Evolutionary conservation across 1,284 basidiomycete genomes (phyloP).

Genomic region (Sanguinoderma infundibulare): DNA sequence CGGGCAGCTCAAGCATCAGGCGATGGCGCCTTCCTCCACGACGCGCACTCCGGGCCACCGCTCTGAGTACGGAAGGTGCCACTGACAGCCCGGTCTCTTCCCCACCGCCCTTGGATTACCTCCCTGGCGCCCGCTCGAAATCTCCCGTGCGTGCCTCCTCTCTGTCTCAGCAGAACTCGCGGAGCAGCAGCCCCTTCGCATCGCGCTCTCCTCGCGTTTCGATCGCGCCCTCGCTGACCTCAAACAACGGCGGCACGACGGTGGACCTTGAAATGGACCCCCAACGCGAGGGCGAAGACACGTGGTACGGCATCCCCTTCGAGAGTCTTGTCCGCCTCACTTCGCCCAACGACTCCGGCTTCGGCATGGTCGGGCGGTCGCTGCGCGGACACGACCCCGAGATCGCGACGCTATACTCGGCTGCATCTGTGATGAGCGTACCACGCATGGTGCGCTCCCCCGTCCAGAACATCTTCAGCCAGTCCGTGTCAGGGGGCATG

Average conservation of each 20-base stretch:
- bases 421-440: conserved; percentile 77
- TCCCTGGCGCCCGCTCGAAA: conserved; percentile 6
- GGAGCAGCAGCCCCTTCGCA: conserved; percentile 25
- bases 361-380: conserved; percentile 34
- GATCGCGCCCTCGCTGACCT: conserved; percentile 19
- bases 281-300: conserved; percentile 47
- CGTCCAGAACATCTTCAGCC: conserved; percentile 37
- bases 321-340: conserved; percentile 80
- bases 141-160: conserved; percentile 21
- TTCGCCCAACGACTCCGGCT: conserved; percentile 66
- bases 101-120: conserved; percentile 20
- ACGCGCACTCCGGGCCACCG: conserved; percentile 41
- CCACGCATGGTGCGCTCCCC: conserved; percentile 47
- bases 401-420: conserved; percentile 84
- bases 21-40: conserved; percentile 76
- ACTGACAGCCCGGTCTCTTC: conserved; percentile 32
- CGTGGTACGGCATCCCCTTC: conserved; percentile 76
- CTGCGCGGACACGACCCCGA: conserved; percentile 65
- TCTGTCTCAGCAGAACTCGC: conserved; percentile 4
- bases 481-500: conserved; percentile 19
- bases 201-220: conserved; percentile 21
- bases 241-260: conserved; percentile 11
- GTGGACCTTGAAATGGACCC: conserved; percentile 18
- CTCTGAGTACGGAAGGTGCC: conserved; percentile 30
- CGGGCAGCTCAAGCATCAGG: conserved; percentile 78